Percentiles rank a stretch among this genome's conserved stretches.
phyloP scores from a whole-genome alignment of 2,329 filamentous ascomycete genomes.

The Sarocladiaceae sp. region DNA sequence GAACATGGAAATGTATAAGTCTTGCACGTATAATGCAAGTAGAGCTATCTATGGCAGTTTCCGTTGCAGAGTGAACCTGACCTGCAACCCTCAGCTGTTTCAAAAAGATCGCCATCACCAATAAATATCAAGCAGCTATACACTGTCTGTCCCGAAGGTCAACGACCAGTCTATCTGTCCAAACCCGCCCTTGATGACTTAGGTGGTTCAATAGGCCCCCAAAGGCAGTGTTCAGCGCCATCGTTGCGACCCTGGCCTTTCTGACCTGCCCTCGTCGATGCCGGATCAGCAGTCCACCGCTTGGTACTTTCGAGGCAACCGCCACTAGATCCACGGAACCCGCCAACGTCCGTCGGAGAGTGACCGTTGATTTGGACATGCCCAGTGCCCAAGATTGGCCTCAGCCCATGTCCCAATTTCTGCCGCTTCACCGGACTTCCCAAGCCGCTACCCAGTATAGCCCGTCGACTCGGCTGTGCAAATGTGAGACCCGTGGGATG shows the following conservation, averaged over 20 bases:
- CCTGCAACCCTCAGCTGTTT: neutral
- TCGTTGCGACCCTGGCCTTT: conserved; percentile 26
- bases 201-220: conserved; percentile 63
- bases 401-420: too few species aligned
- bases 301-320: neutral
- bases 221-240: conserved; percentile 53
- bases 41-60: too few species aligned
- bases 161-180: too few species aligned
- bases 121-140: too few species aligned
- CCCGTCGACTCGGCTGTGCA: neutral
- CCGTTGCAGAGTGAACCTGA: too few species aligned
- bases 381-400: neutral
- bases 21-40: too few species aligned
- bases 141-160: too few species aligned
- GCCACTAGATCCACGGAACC: neutral
- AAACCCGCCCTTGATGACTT: conserved; percentile 38
- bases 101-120: too few species aligned
- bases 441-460: neutral
- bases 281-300: neutral
- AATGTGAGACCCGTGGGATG: too few species aligned
- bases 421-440: too few species aligned
- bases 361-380: neutral
- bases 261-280: neutral
- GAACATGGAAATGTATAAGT: too few species aligned
- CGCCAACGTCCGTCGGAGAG: neutral